Percentiles rank a stretch among this genome's conserved stretches.
Conservation (phyloP, 441 rosid species). For the Rhodomyrtus psidioides region DNA sequence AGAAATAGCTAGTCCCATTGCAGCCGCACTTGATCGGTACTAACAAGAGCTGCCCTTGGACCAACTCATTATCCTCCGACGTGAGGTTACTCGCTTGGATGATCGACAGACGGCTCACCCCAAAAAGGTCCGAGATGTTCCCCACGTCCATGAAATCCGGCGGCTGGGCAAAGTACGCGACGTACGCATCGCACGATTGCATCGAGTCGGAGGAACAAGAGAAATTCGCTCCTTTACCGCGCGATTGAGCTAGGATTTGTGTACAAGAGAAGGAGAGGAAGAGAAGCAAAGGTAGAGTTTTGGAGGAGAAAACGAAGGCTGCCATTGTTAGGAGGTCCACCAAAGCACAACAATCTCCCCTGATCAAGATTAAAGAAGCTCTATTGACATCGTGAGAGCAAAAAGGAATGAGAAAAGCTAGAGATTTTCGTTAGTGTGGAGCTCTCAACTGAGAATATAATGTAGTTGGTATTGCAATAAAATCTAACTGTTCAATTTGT, state of each 20-base stretch:
- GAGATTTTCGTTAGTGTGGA: not conserved
- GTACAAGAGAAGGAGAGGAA: not conserved
- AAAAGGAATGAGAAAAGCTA: not conserved
- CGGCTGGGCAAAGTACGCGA: not conserved
- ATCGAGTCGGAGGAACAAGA: not conserved
- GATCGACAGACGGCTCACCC: not conserved
- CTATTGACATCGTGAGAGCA: not conserved
- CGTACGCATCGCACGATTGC: not conserved
- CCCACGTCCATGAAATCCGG: not conserved
- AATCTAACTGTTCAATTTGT: not conserved
- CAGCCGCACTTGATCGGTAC: conserved; percentile 18
- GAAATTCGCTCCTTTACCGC: not conserved
- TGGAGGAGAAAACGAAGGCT: not conserved
- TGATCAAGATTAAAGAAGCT: not conserved
- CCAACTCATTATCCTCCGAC: not conserved
- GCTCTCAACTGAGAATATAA: not conserved
- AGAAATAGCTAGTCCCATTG: conserved; percentile 33
- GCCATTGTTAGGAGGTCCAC: not conserved
- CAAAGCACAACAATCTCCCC: not conserved
- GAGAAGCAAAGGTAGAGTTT: not conserved
- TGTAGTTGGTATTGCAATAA: not conserved
- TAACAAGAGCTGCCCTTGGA: not conserved
- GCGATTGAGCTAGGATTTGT: not conserved
- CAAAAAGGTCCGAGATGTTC: conserved; percentile 6
- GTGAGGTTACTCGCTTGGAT: not conserved